Conservation (phyloP, 768 basidiomycete genomes). For the Imleria badia region DNA sequence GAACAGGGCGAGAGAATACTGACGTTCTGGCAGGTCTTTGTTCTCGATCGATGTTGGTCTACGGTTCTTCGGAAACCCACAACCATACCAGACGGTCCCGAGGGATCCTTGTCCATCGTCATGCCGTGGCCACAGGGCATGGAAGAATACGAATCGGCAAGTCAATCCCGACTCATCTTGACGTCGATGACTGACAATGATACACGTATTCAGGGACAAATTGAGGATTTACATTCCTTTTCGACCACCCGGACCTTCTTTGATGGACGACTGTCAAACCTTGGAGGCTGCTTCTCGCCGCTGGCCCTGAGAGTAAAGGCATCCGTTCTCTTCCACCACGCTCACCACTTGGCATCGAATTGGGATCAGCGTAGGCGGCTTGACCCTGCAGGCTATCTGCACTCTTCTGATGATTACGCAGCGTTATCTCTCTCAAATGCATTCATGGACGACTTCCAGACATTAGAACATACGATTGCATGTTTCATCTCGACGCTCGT, state of each 20-base stretch:
- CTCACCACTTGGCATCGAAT: conserved; percentile 55
- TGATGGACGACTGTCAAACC: conserved; percentile 51
- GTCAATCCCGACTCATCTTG: conserved; percentile 23
- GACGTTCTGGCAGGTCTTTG: conserved; percentile 83
- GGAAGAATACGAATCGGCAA: conserved; percentile 69
- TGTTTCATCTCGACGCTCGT: conserved; percentile 64
- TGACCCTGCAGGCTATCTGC: conserved; percentile 12
- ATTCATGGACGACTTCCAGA: conserved; percentile 57
- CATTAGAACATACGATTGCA: conserved; percentile 61
- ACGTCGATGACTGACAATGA: conserved; percentile 13
- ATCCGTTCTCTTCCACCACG: conserved; percentile 70
- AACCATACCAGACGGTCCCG: conserved; percentile 62
- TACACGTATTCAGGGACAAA: conserved; percentile 52
- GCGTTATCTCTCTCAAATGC: conserved; percentile 46
- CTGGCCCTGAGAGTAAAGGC: conserved; percentile 71
- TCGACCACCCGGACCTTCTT: conserved; percentile 66
- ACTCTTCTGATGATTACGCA: conserved; percentile 27
- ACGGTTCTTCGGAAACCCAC: conserved; percentile 67
- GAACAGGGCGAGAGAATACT: conserved; percentile 71
- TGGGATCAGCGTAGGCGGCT: conserved; percentile 59
- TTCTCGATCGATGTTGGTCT: conserved; percentile 80
- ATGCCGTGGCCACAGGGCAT: conserved; percentile 78
- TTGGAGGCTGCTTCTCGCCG: conserved; percentile 56
- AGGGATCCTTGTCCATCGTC: conserved; percentile 56
- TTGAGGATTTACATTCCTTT: conserved; percentile 49